A percentile compares a stretch with the other conserved stretches of the same genome.
phyloP scores from a whole-genome alignment of 768 basidiomycete species.

The Clavaria fumosa region DNA sequence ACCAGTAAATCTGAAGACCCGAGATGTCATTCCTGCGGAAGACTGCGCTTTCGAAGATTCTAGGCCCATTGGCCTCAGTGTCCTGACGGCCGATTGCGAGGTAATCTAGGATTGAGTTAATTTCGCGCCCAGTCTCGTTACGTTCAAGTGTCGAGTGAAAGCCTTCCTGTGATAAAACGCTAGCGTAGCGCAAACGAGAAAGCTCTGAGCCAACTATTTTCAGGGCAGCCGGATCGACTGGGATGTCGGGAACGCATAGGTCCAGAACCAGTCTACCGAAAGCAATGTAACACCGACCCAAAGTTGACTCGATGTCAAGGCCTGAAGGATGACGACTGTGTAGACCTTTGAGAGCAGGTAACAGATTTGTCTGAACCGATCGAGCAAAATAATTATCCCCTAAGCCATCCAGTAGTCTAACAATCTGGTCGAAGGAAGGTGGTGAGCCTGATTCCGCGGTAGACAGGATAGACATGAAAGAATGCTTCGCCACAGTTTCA shows the following conservation, averaged over 20 bases:
- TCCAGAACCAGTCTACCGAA: slow-evolving; percentile 44
- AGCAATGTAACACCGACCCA: slow-evolving; percentile 39
- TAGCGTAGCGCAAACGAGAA: slow-evolving; percentile 24
- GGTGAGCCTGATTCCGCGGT: slow-evolving; percentile 9
- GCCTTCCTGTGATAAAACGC: slow-evolving; percentile 31
- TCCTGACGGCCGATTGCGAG: slow-evolving; percentile 24
- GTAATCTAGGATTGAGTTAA: slow-evolving; percentile 32
- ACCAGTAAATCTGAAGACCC: slow-evolving; percentile 53
- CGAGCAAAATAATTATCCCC: slow-evolving; percentile 21
- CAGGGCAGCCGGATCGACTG: slow-evolving; percentile 74
- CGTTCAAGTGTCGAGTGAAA: slow-evolving; percentile 43
- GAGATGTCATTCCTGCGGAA: slow-evolving; percentile 30
- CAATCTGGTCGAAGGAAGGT: slow-evolving; percentile 13
- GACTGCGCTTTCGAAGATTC: too few species aligned
- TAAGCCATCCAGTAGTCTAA: slow-evolving; percentile 20
- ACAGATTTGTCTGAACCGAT: slow-evolving; percentile 19
- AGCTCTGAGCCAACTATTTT: slow-evolving; percentile 32
- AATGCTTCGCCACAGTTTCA: slow-evolving; percentile 15
- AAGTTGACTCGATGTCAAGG: slow-evolving; percentile 9
- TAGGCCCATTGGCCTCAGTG: too few species aligned
- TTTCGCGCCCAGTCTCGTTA: slow-evolving; percentile 37
- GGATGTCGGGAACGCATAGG: slow-evolving; percentile 67
- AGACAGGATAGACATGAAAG: too few species aligned
- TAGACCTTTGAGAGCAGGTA: slow-evolving; percentile 14
- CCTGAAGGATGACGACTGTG: slow-evolving; percentile 1